These are phyloP conservation scores for Trichoderma polysporum DNA, from an alignment of 2,329 filamentous ascomycete genomes.

Conservation along the genomic window DNA sequence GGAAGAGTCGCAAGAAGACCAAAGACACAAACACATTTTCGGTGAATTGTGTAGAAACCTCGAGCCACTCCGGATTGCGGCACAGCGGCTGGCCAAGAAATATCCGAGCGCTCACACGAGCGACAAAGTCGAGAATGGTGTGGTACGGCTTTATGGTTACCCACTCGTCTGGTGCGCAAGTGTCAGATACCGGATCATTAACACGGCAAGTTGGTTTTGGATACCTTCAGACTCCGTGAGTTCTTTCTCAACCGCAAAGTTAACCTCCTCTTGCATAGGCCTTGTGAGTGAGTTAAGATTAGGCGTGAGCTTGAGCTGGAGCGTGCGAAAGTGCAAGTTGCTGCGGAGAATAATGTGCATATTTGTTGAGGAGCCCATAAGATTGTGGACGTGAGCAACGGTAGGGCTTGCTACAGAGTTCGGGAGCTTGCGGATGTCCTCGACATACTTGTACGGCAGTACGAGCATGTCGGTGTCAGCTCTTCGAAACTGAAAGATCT, in stretches of 20 bases:
- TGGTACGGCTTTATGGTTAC: conserved; percentile 5
- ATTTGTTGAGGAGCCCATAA: neutral
- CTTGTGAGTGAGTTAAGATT: conserved; percentile 1
- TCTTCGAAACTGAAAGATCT: neutral
- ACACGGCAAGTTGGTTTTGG: neutral
- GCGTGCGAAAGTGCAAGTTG: conserved; percentile 5
- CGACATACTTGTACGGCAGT: conserved; percentile 15
- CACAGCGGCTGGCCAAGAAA: conserved; percentile 33
- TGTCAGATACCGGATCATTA: neutral
- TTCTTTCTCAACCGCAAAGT: neutral
- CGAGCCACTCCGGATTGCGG: conserved; percentile 31
- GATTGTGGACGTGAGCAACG: neutral
- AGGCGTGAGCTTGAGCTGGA: conserved; percentile 11
- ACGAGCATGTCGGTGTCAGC: conserved; percentile 7
- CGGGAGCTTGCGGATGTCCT: neutral
- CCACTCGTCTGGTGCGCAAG: conserved; percentile 2
- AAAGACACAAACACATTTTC: conserved; percentile 22
- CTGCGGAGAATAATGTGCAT: conserved; percentile 7
- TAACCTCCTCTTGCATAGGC: neutral
- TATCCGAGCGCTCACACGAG: conserved; percentile 30
- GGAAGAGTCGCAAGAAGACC: conserved; percentile 20
- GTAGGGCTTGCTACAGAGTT: neutral
- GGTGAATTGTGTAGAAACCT: conserved; percentile 31
- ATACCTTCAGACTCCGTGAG: neutral
- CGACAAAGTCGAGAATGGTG: conserved; percentile 24